Base-by-base conservation (phyloP, 176 grass and related monocot genomes). In the Eremochloa ophiuroides region DNA sequence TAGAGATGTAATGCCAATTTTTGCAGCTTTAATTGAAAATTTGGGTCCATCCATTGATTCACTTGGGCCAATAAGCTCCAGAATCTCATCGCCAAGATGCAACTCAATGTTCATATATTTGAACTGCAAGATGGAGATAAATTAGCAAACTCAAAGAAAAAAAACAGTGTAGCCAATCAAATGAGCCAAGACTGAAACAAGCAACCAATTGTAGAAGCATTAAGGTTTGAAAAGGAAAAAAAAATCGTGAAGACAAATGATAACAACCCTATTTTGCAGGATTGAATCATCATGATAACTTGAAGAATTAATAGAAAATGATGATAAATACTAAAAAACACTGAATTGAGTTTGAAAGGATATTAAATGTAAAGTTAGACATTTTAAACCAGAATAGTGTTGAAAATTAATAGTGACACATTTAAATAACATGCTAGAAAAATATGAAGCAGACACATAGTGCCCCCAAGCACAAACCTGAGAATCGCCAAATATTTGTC, bases 41-140 rank as follows among this genome's bases (percentile, higher is more conserved):
- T 85, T 81, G 37, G 82, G 83, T 60, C 73, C 95, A 76, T 29
- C 83, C 25, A 83, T 62, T 50, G 59, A 73, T 43, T 83, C 63
- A 29, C 26, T 71, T 84, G 66, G 65, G 77, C 64, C 84, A 73
- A 84, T 59, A 83, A 87, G 81, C 50, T 92, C 86, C 60, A 98
- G 77, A 87, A 93, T 87, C 77, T 90, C 92, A 76, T 87, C 90
- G 75, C 91, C 92, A 67, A 85, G 75, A 85, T 94, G 95, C 34
- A 94, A 89, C 50, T 87, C 87, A 81, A 94, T 87, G 70, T 80
- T 88, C 95, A 98, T 94, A 80, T 94, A 98, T 67, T 94, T 91
- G 79, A 89, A 98, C 95, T 98, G 44, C 50, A 98, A 76, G 15
- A 81, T 71, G 47, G 39, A 75, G 42, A 3, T 25, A 87, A 74